Conservation (phyloP, 805 yeast genomes). For the Saccharomycopsis selenospora region DNA sequence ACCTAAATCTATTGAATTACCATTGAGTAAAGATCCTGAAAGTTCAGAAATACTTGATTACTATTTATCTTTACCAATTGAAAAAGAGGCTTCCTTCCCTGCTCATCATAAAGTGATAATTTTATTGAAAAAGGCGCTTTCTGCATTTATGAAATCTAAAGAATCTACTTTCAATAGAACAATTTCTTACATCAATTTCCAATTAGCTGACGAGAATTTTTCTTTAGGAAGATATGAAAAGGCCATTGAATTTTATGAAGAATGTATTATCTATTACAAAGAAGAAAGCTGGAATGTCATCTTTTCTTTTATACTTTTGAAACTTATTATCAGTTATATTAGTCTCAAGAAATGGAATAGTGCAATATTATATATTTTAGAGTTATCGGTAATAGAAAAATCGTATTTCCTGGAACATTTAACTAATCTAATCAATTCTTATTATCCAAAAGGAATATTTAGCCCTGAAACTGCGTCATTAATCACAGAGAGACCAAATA, state of each 20-base stretch:
- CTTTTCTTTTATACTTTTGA: constrained; percentile 29
- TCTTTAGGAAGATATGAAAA: constrained; percentile 29
- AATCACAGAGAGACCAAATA: constrained; percentile 12
- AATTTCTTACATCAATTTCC: constrained; percentile 38
- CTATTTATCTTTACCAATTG: constrained; percentile 26
- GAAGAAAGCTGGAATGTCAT: constrained; percentile 37
- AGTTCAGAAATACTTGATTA: constrained; percentile 22
- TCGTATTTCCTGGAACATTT: constrained; percentile 3
- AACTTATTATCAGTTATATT: constrained; percentile 34
- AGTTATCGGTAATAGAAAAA: constrained; percentile 27
- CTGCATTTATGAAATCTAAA: constrained; percentile 16
- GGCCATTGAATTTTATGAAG: constrained; percentile 37
- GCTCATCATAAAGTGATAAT: constrained; percentile 17
- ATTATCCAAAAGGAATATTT: neutral
- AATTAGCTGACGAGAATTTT: constrained; percentile 44
- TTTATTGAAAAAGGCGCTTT: constrained; percentile 20
- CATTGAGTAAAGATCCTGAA: neutral
- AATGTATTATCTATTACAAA: constrained; percentile 32
- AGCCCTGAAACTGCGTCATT: constrained; percentile 3
- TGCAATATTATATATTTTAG: constrained; percentile 29
- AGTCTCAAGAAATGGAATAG: constrained; percentile 29
- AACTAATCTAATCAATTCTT: neutral
- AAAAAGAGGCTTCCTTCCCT: constrained; percentile 22
- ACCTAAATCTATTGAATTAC: neutral
- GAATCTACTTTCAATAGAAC: constrained; percentile 31